A percentile compares a stretch with the other conserved stretches of the same genome.
These are phyloP conservation scores for Penicillium turbatum DNA, from an alignment of 495 filamentous ascomycete genomes.

Conservation along the genomic window DNA sequence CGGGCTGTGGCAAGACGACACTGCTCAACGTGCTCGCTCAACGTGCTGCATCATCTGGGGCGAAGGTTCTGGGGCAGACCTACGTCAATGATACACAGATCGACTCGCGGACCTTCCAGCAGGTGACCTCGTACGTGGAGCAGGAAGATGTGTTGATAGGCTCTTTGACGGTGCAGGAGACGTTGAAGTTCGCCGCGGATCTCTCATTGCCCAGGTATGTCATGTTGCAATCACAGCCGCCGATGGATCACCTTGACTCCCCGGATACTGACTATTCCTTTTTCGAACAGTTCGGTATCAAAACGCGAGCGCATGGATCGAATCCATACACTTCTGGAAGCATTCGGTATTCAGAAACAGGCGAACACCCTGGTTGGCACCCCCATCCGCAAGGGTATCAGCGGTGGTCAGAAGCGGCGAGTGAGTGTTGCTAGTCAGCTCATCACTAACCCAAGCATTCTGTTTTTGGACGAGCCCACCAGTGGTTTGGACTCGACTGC, in stretches of 20 bases:
- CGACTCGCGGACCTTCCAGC: conserved; percentile 29
- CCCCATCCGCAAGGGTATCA: conserved; percentile 72
- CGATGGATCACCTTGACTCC: background rate
- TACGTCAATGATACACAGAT: conserved; percentile 54
- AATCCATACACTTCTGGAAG: conserved; percentile 51
- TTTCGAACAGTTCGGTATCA: conserved; percentile 25
- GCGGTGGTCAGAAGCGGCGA: conserved; percentile 74
- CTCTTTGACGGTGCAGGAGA: conserved; percentile 71
- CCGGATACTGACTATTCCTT: background rate
- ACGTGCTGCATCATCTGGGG: conserved; percentile 45
- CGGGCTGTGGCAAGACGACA: conserved; percentile 73
- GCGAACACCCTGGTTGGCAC: conserved; percentile 68
- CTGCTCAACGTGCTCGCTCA: conserved; percentile 70
- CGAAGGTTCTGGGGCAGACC: conserved; percentile 45
- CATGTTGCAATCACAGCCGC: background rate
- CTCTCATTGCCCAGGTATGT: conserved; percentile 54
- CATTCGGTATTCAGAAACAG: conserved; percentile 62
- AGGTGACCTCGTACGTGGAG: conserved; percentile 70
- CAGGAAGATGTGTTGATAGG: conserved; percentile 82
- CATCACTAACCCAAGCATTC: conserved; percentile 70
- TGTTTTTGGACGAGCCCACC: conserved; percentile 82
- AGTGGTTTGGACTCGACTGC: conserved; percentile 71
- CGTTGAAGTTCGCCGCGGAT: conserved; percentile 63
- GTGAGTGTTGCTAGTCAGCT: conserved; percentile 75
- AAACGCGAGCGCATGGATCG: conserved; percentile 50